Evolutionary conservation across 495 filamentous ascomycete species (phyloP).

Genomic region (Aspergillus bridgeri): DNA sequence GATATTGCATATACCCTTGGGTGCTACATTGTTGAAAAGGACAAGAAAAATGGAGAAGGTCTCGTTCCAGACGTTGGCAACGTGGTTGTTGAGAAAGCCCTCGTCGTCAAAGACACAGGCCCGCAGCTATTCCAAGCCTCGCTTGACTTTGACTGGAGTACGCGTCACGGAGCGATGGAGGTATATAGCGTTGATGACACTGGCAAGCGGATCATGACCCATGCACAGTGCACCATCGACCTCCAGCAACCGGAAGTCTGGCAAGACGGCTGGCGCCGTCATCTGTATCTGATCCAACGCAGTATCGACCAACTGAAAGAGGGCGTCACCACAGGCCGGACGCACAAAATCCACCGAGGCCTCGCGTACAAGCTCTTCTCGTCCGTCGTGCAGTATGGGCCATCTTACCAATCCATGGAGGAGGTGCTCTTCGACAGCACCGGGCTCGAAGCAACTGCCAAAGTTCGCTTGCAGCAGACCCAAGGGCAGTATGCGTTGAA

Average conservation of each 20-base stretch:
- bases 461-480: constrained; percentile 62
- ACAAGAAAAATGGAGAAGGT: too few species aligned
- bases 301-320: constrained; percentile 49
- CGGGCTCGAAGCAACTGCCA: constrained; percentile 66
- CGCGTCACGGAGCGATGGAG: too few species aligned
- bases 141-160: too few species aligned
- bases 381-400: constrained; percentile 67
- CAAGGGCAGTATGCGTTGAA: constrained; percentile 60
- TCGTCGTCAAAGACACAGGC: too few species aligned
- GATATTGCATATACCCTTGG: constrained; percentile 14
- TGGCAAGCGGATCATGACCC: too few species aligned
- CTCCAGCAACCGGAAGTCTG: background rate
- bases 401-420: constrained; percentile 65
- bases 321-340: constrained; percentile 47
- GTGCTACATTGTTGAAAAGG: too few species aligned
- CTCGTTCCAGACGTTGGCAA: too few species aligned
- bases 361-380: constrained; percentile 75
- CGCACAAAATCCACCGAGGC: constrained; percentile 61
- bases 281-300: constrained; percentile 52
- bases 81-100: too few species aligned
- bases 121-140: too few species aligned
- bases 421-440: constrained; percentile 73
- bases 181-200: too few species aligned
- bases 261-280: constrained; percentile 52
- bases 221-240: too few species aligned